Conservation (phyloP, 257 asterid species). For the Ocimum tenuiflorum region DNA sequence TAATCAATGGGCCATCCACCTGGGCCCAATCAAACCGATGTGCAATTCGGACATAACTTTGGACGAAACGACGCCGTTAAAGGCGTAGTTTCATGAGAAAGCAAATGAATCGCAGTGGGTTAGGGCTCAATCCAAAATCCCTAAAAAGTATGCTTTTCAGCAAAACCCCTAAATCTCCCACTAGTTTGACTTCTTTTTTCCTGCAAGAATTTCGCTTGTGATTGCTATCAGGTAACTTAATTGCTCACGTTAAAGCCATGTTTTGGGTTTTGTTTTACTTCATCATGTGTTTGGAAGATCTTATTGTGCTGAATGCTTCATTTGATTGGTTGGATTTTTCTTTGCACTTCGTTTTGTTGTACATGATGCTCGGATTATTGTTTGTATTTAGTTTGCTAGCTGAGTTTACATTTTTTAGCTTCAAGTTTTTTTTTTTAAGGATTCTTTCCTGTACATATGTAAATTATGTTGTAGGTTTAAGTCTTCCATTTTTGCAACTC, state of each 20-base stretch:
- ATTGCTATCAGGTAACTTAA: constrained; percentile 21
- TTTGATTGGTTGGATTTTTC: not conserved
- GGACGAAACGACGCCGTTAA: constrained; percentile 10
- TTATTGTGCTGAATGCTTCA: not conserved
- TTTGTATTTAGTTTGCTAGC: not conserved
- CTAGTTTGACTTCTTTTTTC: not conserved
- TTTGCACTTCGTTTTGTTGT: not conserved
- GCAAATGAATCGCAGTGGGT: constrained; percentile 8
- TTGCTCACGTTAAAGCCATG: not conserved
- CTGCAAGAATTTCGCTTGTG: not conserved
- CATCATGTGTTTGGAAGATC: not conserved
- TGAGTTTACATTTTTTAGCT: not conserved
- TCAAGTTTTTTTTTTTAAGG: not conserved
- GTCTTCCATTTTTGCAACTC: too few relatives aligned
- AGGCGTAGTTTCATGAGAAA: not conserved
- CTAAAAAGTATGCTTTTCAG: constrained; percentile 10
- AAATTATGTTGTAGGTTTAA: not conserved
- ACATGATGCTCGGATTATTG: not conserved
- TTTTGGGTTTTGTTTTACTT: not conserved
- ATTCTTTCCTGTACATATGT: not conserved
- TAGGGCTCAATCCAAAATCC: constrained; percentile 26
- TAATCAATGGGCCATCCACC: not conserved
- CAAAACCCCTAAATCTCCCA: not conserved
- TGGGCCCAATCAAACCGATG: constrained; percentile 2
- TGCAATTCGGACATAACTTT: not conserved